Evolutionary conservation across 305 asterid genomes (phyloP).

Genomic region (Rubia balearica): DNA sequence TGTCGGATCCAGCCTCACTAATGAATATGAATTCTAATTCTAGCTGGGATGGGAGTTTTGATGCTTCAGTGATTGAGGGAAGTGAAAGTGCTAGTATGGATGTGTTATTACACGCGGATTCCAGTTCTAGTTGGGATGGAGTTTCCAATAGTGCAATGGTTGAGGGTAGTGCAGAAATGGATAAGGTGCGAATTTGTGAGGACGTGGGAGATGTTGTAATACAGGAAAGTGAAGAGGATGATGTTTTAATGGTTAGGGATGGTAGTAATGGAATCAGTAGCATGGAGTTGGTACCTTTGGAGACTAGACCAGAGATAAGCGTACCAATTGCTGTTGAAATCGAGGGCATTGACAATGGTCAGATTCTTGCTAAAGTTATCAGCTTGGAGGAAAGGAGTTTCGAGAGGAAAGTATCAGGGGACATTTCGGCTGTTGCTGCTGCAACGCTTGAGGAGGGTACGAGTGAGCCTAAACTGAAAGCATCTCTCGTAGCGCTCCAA

Average conservation of each 20-base stretch:
- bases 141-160: constrained; percentile 18
- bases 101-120: constrained; percentile 26
- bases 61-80: constrained; percentile 20
- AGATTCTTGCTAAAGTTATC: constrained; percentile 70
- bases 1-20: constrained; percentile 44
- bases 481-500: constrained; percentile 56
- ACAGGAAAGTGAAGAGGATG: constrained; percentile 48
- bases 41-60: constrained; percentile 26
- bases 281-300: constrained; percentile 48
- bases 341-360: constrained; percentile 59
- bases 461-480: constrained; percentile 42
- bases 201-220: constrained; percentile 21
- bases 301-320: constrained; percentile 34
- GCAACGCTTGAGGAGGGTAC: constrained; percentile 32
- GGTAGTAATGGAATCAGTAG: constrained; percentile 32
- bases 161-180: constrained; percentile 20
- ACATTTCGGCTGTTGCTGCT: constrained; percentile 20
- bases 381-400: constrained; percentile 55
- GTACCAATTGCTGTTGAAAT: constrained; percentile 78
- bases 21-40: constrained; percentile 33
- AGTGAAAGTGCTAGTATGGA: constrained; percentile 14
- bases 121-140: constrained; percentile 32
- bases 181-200: constrained; percentile 24
- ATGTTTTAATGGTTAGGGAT: constrained; percentile 38
- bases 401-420: constrained; percentile 31